Conservation (phyloP, 192 early-diverging fungal genomes). For the Coemansia sp. region DNA sequence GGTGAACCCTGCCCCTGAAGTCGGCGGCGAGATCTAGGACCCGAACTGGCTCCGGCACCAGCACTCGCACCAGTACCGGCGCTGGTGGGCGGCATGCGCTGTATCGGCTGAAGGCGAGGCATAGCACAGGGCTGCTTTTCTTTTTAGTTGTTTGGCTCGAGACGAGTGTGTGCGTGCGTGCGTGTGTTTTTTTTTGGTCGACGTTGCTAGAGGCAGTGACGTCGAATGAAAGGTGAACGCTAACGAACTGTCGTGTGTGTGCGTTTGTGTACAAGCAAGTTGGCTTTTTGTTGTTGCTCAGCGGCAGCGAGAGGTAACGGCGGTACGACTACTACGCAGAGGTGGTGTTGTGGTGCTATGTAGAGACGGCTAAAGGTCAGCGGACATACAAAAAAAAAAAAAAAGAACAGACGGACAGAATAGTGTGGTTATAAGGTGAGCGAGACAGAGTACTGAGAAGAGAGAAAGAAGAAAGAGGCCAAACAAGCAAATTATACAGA, state of each 20-base stretch:
- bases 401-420: slow-evolving; percentile 1
- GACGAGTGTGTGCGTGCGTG: slow-evolving; percentile 12
- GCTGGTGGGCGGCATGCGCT: slow-evolving; percentile 3
- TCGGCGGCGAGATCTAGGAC: slow-evolving; percentile 20
- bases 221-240: neutral
- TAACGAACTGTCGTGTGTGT: neutral
- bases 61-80: neutral
- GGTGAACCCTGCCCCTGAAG: slow-evolving; percentile 11
- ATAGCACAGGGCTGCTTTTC: slow-evolving; percentile 11
- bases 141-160: slow-evolving; percentile 1
- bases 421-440: slow-evolving; percentile 6
- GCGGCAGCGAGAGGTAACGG: neutral
- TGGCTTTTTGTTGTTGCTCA: slow-evolving; percentile 1
- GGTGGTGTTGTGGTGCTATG: neutral
- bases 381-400: slow-evolving; percentile 8
- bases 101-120: slow-evolving; percentile 28
- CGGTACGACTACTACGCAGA: neutral
- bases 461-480: neutral
- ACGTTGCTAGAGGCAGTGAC: slow-evolving; percentile 3
- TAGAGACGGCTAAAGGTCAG: slow-evolving; percentile 1
- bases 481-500: slow-evolving; percentile 5
- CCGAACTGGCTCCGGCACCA: slow-evolving; percentile 2
- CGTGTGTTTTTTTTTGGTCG: neutral
- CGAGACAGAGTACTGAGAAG: slow-evolving; percentile 6
- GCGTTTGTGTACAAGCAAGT: neutral